Evolutionary conservation across 2,329 filamentous ascomycete species (phyloP).

Genomic region (Acephala macrosclerotiorum): DNA sequence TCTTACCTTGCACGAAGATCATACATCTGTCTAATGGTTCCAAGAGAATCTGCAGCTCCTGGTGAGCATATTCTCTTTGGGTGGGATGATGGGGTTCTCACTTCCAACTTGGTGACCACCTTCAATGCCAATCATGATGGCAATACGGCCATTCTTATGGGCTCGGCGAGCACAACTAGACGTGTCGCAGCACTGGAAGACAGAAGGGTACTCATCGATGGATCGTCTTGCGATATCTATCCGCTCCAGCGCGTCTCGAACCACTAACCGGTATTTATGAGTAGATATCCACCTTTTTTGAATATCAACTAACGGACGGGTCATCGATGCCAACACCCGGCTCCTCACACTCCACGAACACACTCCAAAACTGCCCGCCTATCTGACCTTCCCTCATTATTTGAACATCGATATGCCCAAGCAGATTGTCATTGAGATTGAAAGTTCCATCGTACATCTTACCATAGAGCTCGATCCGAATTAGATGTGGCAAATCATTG

Average conservation of each 20-base stretch:
- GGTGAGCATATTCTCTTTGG: not conserved
- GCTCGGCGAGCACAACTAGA: constrained; percentile 34
- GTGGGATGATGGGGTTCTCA: constrained; percentile 36
- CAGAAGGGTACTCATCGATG: constrained; percentile 42
- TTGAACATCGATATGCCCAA: constrained; percentile 41
- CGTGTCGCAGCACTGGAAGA: constrained; percentile 24
- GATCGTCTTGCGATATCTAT: constrained; percentile 63
- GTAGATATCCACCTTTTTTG: not conserved
- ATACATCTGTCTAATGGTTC: constrained; percentile 65
- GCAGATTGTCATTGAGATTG: constrained; percentile 19
- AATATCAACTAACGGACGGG: constrained; percentile 14
- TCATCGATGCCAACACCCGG: constrained; percentile 22
- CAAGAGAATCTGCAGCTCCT: constrained; percentile 47
- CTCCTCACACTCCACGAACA: constrained; percentile 35
- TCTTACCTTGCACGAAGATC: constrained; percentile 69
- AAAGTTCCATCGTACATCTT: constrained; percentile 37
- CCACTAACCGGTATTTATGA: constrained; percentile 35
- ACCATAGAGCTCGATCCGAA: constrained; percentile 40
- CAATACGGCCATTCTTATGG: constrained; percentile 53
- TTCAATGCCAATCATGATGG: constrained; percentile 66
- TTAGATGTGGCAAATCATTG: constrained; percentile 44
- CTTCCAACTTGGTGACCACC: constrained; percentile 63
- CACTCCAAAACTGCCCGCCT: constrained; percentile 45
- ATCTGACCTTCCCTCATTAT: constrained; percentile 39
- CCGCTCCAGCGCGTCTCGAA: constrained; percentile 62